Base-by-base conservation (phyloP, 257 asterid species). In the Nicotiana attenuata region DNA sequence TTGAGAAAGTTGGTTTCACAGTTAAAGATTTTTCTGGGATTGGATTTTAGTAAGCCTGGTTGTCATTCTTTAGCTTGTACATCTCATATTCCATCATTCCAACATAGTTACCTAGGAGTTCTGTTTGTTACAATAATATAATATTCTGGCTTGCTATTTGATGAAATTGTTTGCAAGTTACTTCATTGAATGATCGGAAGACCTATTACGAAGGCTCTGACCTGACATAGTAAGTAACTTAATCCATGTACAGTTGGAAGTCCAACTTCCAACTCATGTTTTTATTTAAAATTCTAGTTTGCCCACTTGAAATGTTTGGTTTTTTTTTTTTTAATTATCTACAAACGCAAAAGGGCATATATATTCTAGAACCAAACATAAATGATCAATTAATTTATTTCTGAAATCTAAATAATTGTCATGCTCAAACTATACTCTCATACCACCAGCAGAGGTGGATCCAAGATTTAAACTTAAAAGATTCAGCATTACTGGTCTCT, bases 1-100 rank as follows among this genome's bases (percentile, higher is more conserved):
- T 93, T 84, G 97, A 93, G 83, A 93, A 90, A 76, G 93, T 93
- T 52, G 96, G 97, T 4, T 89, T 85, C 31, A 93, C 94, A 1
- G 94, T 91, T 50, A 91, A 93, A 52, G 94, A 90, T 76, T 93
- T 90, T 83, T 96, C 93, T 5, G 92, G 93, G 41, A 50, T 75
- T 50, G 63, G 24, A 75, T 15, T 16, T 59, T 26, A 75, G 63
- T 75, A 24, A 75, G 64, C 64, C 4, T 50, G 80, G 45, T 16
- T 26, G 41, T 75, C 80, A 26, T 75, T 50, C 26, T 50, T 24
- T 73, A 50, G 10, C 26, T 50, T 50, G 64, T 50, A 75, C 10
- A 75, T 75, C 24, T 50, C 79, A 50, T 26, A 10, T 50, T 75
- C 16, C 80, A 75, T 75, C 17, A 75, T 75, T 75, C 10, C 64